Conservation (phyloP, 352 stramenopile species). For the Blastocystis sp. region DNA sequence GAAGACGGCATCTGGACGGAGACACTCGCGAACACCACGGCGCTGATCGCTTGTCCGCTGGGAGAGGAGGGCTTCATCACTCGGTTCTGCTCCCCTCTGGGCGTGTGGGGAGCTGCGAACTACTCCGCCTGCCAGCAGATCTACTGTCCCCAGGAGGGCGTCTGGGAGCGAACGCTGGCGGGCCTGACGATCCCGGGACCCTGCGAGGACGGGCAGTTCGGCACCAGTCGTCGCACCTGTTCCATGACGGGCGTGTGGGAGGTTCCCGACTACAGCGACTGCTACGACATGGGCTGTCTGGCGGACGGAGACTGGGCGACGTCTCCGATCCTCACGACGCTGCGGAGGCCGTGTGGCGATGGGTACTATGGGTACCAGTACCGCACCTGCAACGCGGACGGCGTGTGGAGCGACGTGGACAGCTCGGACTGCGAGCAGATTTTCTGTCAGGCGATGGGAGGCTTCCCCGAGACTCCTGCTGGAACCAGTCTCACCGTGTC, state of each 20-base stretch:
- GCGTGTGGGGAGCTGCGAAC: conserved; percentile 41
- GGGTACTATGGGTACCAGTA: conserved; percentile 46
- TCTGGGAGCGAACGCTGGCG: conserved; percentile 46
- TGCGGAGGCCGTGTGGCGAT: background rate
- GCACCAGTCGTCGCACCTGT: background rate
- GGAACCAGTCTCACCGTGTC: background rate
- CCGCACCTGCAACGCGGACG: background rate
- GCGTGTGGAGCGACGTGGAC: conserved; percentile 25
- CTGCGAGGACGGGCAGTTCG: conserved; percentile 14
- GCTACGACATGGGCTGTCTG: conserved; percentile 16
- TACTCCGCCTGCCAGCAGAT: conserved; percentile 20
- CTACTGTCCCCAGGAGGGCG: conserved; percentile 22
- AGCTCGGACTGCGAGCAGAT: conserved; percentile 8
- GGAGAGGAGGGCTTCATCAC: conserved; percentile 4
- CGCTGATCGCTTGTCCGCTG: background rate
- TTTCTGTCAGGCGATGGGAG: background rate
- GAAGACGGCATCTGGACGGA: background rate
- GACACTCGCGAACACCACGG: background rate
- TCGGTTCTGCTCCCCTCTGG: background rate
- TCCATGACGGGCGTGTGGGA: background rate
- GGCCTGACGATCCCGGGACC: conserved; percentile 40
- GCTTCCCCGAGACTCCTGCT: background rate
- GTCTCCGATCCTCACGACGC: background rate
- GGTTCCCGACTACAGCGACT: conserved; percentile 10
- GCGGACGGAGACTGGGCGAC: background rate